Conservation (phyloP, 208 protist species). For the Trypanosoma brucei region DNA sequence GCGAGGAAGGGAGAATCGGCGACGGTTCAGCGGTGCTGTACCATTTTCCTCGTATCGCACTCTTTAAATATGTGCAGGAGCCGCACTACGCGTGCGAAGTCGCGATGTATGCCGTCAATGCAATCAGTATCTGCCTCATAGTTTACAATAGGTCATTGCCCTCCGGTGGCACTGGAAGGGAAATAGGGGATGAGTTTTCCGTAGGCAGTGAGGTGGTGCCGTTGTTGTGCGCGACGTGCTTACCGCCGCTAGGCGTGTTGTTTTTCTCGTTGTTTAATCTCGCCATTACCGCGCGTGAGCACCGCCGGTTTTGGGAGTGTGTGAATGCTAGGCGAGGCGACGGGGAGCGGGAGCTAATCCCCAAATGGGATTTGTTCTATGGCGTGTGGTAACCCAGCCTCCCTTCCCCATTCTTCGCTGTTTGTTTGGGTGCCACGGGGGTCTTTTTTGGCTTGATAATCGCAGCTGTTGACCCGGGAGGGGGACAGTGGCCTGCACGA, state of each 20-base stretch:
- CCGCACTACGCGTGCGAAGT: conserved; percentile 82
- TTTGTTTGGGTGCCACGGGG: no score
- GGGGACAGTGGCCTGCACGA: no score
- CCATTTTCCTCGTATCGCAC: conserved; percentile 33
- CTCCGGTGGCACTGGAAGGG: not conserved
- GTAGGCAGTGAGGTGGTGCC: conserved; percentile 14
- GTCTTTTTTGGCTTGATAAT: no score
- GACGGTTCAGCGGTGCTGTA: conserved; percentile 13
- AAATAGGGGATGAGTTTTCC: not conserved
- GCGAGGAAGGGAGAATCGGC: no score
- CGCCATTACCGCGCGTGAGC: conserved; percentile 55
- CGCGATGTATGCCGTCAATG: conserved; percentile 53
- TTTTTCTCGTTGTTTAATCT: conserved; percentile 64
- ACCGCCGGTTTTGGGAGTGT: conserved; percentile 58
- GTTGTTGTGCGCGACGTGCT: conserved; percentile 8
- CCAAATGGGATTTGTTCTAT: conserved; percentile 46
- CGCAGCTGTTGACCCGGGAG: no score
- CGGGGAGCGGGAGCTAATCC: conserved; percentile 22
- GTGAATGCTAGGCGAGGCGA: conserved; percentile 28
- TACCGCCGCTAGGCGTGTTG: conserved; percentile 33
- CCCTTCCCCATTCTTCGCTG: not conserved
- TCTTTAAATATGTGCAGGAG: conserved; percentile 50
- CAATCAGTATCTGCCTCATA: conserved; percentile 14
- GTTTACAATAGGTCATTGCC: not conserved
- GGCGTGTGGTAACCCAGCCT: conserved; percentile 22